phyloP scores from a whole-genome alignment of 2,329 filamentous ascomycete genomes.

The Phaeoacremonium minimum region DNA sequence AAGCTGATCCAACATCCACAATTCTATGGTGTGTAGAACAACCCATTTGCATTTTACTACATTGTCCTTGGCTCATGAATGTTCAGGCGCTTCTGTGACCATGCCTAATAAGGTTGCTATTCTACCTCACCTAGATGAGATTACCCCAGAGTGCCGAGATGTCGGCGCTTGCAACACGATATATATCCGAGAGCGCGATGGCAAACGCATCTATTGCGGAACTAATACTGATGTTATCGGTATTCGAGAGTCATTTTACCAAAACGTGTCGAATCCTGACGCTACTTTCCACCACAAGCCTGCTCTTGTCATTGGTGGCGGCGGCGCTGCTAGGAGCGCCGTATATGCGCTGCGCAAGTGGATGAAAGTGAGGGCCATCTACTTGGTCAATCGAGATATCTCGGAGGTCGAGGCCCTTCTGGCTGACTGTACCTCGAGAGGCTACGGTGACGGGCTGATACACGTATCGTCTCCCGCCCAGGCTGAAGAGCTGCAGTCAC shows the following conservation, averaged over 20 bases:
- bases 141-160: conserved; percentile 67
- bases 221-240: conserved; percentile 81
- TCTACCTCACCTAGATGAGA: conserved; percentile 65
- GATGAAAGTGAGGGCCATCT: conserved; percentile 64
- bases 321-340: conserved; percentile 73
- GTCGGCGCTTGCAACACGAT: conserved; percentile 80
- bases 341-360: conserved; percentile 71
- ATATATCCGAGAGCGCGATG: conserved; percentile 52
- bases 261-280: conserved; percentile 44
- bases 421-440: conserved; percentile 53
- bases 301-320: conserved; percentile 71
- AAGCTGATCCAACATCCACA: conserved; percentile 48
- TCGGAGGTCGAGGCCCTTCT: conserved; percentile 65
- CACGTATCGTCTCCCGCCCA: conserved; percentile 60
- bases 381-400: conserved; percentile 71
- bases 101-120: conserved; percentile 84
- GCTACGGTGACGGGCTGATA: conserved; percentile 55
- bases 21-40: conserved; percentile 65
- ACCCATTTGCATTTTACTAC: no score
- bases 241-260: conserved; percentile 66
- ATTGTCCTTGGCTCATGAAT: no score
- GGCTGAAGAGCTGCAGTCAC: conserved; percentile 51
- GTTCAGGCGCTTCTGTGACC: conserved; percentile 68
- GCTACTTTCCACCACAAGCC: conserved; percentile 52
- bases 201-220: conserved; percentile 56